Base-by-base conservation (phyloP, 768 basidiomycete genomes). In the Boletus fagicola region DNA sequence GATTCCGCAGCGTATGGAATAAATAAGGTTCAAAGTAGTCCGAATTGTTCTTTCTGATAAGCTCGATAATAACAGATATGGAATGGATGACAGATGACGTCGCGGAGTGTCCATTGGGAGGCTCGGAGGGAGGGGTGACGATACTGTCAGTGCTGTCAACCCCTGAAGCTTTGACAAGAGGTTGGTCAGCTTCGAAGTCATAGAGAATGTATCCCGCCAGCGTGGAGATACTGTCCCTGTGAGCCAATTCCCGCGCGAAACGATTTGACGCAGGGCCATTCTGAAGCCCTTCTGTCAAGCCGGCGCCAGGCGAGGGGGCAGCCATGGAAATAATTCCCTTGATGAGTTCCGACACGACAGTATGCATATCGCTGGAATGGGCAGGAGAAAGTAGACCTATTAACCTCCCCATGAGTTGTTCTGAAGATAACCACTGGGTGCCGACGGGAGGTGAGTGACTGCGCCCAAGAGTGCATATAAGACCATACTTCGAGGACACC, bases 11-110 rank as follows among this genome's bases (percentile, higher is more conserved):
- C 1, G 92, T 94, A 67, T 97, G 95, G 75, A 97, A 98, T 13
- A 98, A 80, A 71, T 94, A 96, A 5, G 95, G 96, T 74, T 99
- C 97, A 68, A 97, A 95, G 69, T 94, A 98, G 71, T 99, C 96
- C 39, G 95, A 96, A 71, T 98, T 98, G 73, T 98, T 98, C 71
- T 98, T 94, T 51, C 95, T 84, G 62, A 98, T 97, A 40, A 97
- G 81, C 70, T 98, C 96, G 62, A 95, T 89, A 58, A 98, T 79
- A 65, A 98, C 86, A 43, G 88, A 87, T 63, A 95, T 90, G 12
- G 92, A 87, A 61, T 94, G 85, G 28, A 90, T 80, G 52, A 98
- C 86, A 8, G 92, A 92, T 12, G 94, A 97, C 1, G 82, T 80
- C 9, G 83, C 73, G 62, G 65, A 85, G 76, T 74, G 86, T 65